phyloP scores from a whole-genome alignment of 2,329 filamentous ascomycete species.

The Sporothrix schenckii region DNA sequence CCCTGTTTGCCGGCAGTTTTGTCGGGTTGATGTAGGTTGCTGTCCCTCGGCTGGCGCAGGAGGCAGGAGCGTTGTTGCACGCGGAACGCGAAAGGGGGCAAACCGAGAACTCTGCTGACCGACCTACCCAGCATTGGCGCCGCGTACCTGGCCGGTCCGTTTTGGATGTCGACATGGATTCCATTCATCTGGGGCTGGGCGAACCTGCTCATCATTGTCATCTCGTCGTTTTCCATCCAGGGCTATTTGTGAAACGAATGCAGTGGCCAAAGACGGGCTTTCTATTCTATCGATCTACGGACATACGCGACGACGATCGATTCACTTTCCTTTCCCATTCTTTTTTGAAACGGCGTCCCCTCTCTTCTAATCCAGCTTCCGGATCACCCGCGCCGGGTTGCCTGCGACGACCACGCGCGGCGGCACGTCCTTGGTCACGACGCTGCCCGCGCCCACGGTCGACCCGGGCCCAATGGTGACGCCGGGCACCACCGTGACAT shows the following conservation, averaged over 20 bases:
- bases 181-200: constrained; percentile 86
- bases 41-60: neutral
- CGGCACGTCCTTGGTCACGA: constrained; percentile 78
- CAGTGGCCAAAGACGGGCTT: neutral
- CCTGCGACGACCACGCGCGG: constrained; percentile 65
- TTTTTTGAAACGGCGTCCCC: no score
- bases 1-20: constrained; percentile 76
- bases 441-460: constrained; percentile 77
- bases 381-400: constrained; percentile 66
- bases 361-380: constrained; percentile 43
- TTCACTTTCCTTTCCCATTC: no score
- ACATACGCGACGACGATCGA: neutral
- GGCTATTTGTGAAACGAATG: constrained; percentile 67
- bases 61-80: no score
- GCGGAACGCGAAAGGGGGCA: no score
- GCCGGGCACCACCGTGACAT: constrained; percentile 71
- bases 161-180: constrained; percentile 92
- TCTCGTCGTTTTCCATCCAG: constrained; percentile 92
- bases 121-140: constrained; percentile 66
- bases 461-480: constrained; percentile 75
- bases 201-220: constrained; percentile 77
- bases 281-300: neutral
- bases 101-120: constrained; percentile 11
- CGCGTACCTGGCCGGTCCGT: constrained; percentile 79
- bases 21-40: constrained; percentile 73